phyloP scores from a whole-genome alignment of 192 early-diverging fungal genomes.

The Ambispora gerdemannii region DNA sequence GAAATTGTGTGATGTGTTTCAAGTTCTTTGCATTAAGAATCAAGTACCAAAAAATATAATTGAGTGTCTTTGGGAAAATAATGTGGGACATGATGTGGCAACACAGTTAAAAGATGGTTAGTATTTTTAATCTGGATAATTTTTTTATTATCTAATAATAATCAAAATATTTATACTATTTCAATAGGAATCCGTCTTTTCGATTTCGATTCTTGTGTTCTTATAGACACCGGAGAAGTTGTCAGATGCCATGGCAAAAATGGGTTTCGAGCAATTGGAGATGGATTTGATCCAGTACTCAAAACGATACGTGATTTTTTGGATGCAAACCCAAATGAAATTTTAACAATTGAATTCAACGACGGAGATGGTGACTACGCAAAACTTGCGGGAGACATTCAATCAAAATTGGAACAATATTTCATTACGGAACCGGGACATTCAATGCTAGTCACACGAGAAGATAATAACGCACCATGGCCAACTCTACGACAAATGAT shows the following conservation, averaged over 20 bases:
- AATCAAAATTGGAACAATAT: constrained; percentile 34
- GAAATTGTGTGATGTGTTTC: constrained; percentile 35
- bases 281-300: constrained; percentile 33
- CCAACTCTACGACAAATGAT: constrained; percentile 42
- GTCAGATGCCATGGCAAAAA: constrained; percentile 42
- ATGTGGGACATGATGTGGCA: constrained; percentile 32
- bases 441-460: constrained; percentile 27
- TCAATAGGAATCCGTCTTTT: constrained; percentile 38
- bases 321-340: constrained; percentile 39
- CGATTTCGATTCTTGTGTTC: constrained; percentile 41
- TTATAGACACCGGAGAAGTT: constrained; percentile 31
- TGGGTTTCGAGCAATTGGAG: constrained; percentile 28
- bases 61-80: constrained; percentile 43
- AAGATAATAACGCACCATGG: constrained; percentile 8
- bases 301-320: constrained; percentile 34
- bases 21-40: constrained; percentile 30
- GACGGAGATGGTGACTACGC: constrained; percentile 32
- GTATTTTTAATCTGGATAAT: not conserved
- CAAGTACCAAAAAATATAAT: not conserved
- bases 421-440: constrained; percentile 32
- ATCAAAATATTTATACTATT: not conserved
- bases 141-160: not conserved
- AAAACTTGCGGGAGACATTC: constrained; percentile 11
- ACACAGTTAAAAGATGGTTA: constrained; percentile 42
- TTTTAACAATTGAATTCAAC: constrained; percentile 41